Evolutionary conservation across 2,329 filamentous ascomycete species (phyloP), one percentile per base, ranked within the genome.

Genomic region (Tolypocladium inflatum): DNA sequence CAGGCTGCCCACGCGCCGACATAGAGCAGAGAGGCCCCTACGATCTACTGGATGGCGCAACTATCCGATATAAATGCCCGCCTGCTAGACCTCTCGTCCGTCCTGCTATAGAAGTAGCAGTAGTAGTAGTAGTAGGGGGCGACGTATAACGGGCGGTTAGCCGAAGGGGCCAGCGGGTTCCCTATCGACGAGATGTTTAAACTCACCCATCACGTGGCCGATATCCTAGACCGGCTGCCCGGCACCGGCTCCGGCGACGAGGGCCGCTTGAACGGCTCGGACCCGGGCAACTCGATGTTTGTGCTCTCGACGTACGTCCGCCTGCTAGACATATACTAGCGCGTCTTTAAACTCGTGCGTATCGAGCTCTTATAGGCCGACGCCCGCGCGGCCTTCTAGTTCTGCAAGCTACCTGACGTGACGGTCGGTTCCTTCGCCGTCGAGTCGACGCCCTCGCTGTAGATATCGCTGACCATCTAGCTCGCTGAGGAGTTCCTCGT

Each of bases 171-270:
- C 30, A 60, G 60, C 58, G 69, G 65, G 30, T 77, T 76, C 53
- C 73, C 74, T 3, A 69, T 76, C 39, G 72, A 76, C 52, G 69
- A 70, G 41, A 70, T 77, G 64, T 77, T 76, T 63, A 67, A 72
- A 56, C 66, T 76, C 30, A 76, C 74, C 5, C 69, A 69, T 7
- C 58, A 63, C 7, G 70, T 76, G 9, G 67, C 74, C 19, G 69
- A 75, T 38, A 66, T 71, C 1, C 60, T 75, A 6, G 68, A 73
- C 51, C 63, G 66, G 26, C 57, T 68, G 2, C 59, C 64, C 0
- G 55, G 60, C 2, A 59, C 57, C 4, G 23, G 55, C 30, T 26
- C 55, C 7, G 59, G 62, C 38, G 23, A 59, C 3, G 57, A 56
- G 21, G 56, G 59, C 30, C 58, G 62, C 2, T 62, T 71, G 19